phyloP scores from a whole-genome alignment of 805 yeast genomes.

The Starmerella cellae region DNA sequence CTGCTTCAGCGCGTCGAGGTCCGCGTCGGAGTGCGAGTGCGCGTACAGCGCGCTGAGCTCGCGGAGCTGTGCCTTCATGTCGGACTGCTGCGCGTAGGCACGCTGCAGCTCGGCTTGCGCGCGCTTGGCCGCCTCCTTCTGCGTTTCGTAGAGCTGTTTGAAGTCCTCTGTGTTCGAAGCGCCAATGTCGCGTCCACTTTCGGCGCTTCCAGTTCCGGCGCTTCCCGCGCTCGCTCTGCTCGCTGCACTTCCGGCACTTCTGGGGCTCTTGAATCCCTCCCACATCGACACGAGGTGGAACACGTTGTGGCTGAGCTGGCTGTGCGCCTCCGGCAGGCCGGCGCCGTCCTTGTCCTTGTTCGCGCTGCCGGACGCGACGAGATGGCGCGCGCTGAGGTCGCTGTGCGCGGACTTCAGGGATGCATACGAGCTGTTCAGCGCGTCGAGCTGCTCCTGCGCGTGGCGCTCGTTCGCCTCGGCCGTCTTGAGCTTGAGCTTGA shows the following conservation, averaged over 20 bases:
- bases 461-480: constrained; percentile 14
- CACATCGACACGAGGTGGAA: constrained; percentile 11
- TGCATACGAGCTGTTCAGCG: constrained; percentile 9
- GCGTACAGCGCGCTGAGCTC: constrained; percentile 18
- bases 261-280: constrained; percentile 7
- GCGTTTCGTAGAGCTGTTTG: constrained; percentile 21
- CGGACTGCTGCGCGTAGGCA: constrained; percentile 19
- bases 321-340: constrained; percentile 3
- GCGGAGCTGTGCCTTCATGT: constrained; percentile 21
- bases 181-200: constrained; percentile 4
- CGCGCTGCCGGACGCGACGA: constrained; percentile 5
- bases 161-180: constrained; percentile 7
- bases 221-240: not conserved
- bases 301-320: constrained; percentile 12
- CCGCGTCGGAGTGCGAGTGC: constrained; percentile 18
- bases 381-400: constrained; percentile 17
- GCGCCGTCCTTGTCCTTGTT: not conserved
- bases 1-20: constrained; percentile 17
- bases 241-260: constrained; percentile 6
- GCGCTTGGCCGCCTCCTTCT: constrained; percentile 23
- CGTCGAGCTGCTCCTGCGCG: constrained; percentile 18
- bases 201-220: not conserved
- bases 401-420: constrained; percentile 17
- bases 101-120: constrained; percentile 26
- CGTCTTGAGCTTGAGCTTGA: constrained; percentile 16